These are phyloP conservation scores for Colletotrichum agaves DNA, from an alignment of 2,329 filamentous ascomycete species.

Conservation along the genomic window DNA sequence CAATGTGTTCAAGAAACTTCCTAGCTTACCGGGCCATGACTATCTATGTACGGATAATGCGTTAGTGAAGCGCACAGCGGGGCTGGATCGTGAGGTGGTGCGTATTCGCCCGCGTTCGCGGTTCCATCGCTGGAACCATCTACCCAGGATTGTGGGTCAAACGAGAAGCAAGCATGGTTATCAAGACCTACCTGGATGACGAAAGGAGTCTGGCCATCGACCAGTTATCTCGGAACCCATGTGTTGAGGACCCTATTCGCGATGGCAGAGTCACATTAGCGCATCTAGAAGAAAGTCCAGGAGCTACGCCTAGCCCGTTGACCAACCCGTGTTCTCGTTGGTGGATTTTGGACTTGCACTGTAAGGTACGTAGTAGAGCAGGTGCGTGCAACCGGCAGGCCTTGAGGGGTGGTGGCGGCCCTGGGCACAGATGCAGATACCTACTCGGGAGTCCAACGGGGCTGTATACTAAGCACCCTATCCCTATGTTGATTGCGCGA, in stretches of 20 bases:
- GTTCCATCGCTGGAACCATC: background rate
- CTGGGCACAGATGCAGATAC: conserved; percentile 32
- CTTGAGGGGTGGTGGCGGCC: conserved; percentile 16
- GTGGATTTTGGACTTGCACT: conserved; percentile 15
- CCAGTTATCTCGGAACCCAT: conserved; percentile 39
- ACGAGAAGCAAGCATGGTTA: background rate
- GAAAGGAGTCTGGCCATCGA: conserved; percentile 1
- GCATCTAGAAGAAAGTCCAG: conserved; percentile 17
- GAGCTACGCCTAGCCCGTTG: background rate
- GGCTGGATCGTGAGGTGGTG: background rate
- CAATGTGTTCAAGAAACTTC: no score
- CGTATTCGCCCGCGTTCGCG: background rate
- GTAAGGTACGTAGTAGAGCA: background rate
- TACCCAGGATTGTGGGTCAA: background rate
- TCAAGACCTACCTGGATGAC: background rate
- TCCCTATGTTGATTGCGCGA: conserved; percentile 19
- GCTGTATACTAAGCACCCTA: conserved; percentile 17
- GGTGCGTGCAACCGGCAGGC: background rate
- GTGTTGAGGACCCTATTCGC: conserved; percentile 43
- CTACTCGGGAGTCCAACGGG: background rate
- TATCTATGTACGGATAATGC: no score
- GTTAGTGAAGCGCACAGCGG: no score
- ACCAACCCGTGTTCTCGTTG: conserved; percentile 25
- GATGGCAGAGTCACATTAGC: conserved; percentile 46
- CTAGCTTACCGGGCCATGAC: no score